Base-by-base conservation (phyloP, 192 early-diverging fungal species). In the Coemansia sp. region DNA sequence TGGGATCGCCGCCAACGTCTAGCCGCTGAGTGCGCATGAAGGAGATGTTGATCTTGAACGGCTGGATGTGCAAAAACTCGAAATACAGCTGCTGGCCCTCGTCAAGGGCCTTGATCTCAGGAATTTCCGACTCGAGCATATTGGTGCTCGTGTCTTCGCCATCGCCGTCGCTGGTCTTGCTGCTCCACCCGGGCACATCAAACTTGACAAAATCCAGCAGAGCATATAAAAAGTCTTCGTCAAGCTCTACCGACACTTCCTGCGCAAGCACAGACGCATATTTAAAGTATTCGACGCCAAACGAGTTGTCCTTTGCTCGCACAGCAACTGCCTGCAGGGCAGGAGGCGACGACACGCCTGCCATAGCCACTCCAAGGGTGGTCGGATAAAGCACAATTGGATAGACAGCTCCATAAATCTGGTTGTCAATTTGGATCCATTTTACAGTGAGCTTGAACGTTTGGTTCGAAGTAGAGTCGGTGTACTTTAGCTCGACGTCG, bases 351-450 rank as follows among this genome's bases (percentile, higher is more conserved):
- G 76, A 66, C 8, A 71, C 64, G 22, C 76, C 81, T 43, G 93
- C 67, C 0, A 60, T 61, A 5, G 67, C 89, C 66, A 92, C 92
- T 6, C 92, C 91, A 15, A 94, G 75, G 37, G 91, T 89, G 2
- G 94, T 95, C 18, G 98, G 98, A 67, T 97, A 98, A 8, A 99
- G 70, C n/a, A 98, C 88, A 39, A 99, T 97, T 0, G 96, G 95
- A 48, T 91, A 94, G 5, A 92, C 68, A 2, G 91, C 89, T 43
- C 91, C 95, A 61, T 91, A 91, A 3, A 97, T 78, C 76, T 99
- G 96, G 83, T 98, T 99, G 76, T 99, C 98, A 62, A 99, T 90
- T 87, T 96, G 95, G 20, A 97, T 68, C 97, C 97, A 99, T 58
- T 95, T 90, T 18, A 95, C 88, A 43, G 86, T 81, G 77, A 93